These are phyloP conservation scores for Ceratocystis harringtonii DNA, from an alignment of 2,329 filamentous ascomycete genomes.

Conservation along the genomic window DNA sequence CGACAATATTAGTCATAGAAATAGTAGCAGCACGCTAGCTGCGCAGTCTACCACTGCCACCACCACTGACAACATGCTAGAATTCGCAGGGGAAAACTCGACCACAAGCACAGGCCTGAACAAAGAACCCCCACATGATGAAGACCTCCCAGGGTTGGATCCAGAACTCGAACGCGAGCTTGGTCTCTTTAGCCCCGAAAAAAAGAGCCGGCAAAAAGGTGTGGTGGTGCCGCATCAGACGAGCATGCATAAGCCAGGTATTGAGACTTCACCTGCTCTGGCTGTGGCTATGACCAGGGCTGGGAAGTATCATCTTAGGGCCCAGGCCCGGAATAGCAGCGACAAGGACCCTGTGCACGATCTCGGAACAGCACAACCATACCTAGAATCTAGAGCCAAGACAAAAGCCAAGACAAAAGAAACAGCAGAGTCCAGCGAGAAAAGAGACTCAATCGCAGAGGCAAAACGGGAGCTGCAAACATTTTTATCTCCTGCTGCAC, in stretches of 20 bases:
- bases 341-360: constrained; percentile 6
- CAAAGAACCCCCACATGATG: background rate
- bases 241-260: background rate
- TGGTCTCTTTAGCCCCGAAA: background rate
- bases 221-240: constrained; percentile 2
- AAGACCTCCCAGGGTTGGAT: background rate
- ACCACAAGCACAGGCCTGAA: background rate
- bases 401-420: constrained; percentile 2
- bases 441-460: background rate
- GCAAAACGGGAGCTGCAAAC: background rate
- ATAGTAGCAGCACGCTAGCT: background rate
- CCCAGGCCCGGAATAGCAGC: background rate
- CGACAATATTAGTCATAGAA: background rate
- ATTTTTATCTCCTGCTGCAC: background rate
- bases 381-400: constrained; percentile 3
- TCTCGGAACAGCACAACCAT: background rate
- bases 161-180: background rate
- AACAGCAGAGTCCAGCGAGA: background rate
- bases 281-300: constrained; percentile 3
- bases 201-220: background rate
- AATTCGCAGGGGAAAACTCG: background rate
- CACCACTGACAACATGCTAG: background rate
- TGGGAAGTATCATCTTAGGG: constrained; percentile 5
- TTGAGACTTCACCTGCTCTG: background rate
- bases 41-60: background rate